Evolutionary conservation across 2,329 filamentous ascomycete species (phyloP).

Genomic region (Penicillium sp.): DNA sequence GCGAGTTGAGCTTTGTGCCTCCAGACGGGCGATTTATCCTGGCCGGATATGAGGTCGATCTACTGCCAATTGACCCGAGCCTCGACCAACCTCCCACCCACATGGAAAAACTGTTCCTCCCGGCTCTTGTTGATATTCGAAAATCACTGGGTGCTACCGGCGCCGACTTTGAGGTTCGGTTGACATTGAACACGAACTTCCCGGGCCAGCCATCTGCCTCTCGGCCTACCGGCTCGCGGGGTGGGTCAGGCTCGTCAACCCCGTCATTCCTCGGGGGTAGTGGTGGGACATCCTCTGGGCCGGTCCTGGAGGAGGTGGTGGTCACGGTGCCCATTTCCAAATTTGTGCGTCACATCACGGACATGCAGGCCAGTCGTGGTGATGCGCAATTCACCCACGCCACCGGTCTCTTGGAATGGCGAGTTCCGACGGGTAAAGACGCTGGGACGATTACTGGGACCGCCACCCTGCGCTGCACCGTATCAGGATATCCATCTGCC

Average conservation of each 20-base stretch:
- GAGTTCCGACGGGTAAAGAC: conserved; percentile 66
- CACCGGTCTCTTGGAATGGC: conserved; percentile 73
- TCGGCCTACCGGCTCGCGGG: conserved; percentile 33
- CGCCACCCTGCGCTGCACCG: conserved; percentile 72
- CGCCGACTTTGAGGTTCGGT: conserved; percentile 80
- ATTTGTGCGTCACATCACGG: conserved; percentile 73
- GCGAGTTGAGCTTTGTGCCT: conserved; percentile 90
- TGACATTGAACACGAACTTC: conserved; percentile 65
- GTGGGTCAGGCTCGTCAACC: conserved; percentile 44
- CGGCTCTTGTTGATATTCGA: conserved; percentile 73
- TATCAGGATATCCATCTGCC: conserved; percentile 57
- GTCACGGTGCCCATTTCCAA: conserved; percentile 74
- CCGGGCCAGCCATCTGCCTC: conserved; percentile 41
- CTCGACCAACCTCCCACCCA: conserved; percentile 50
- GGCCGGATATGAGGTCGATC: conserved; percentile 87
- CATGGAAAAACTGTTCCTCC: conserved; percentile 66
- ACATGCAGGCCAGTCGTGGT: conserved; percentile 72
- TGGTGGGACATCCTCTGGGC: conserved; percentile 53
- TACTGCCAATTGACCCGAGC: conserved; percentile 65
- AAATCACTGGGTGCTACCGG: conserved; percentile 69
- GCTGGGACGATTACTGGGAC: conserved; percentile 59
- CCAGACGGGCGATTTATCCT: conserved; percentile 92
- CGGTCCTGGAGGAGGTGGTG: conserved; percentile 66
- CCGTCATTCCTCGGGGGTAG: conserved; percentile 46
- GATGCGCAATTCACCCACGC: conserved; percentile 76